A percentile compares a stretch with the other conserved stretches of the same genome.
These are phyloP conservation scores for Exophiala sideris DNA, from an alignment of 2,329 filamentous ascomycete species.

Conservation along the genomic window DNA sequence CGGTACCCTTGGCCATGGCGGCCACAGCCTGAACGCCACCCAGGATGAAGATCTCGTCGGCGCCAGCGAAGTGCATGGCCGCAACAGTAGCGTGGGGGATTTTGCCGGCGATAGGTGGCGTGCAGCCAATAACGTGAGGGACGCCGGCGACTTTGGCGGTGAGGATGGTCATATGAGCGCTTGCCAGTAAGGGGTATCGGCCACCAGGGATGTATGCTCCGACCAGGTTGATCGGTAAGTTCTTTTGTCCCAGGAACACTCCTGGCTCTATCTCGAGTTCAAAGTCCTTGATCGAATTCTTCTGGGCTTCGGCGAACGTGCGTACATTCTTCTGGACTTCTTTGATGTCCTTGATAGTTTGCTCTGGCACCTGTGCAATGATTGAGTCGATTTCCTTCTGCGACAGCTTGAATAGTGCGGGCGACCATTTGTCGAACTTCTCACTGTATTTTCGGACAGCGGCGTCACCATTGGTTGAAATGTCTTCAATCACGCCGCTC, in stretches of 20 bases:
- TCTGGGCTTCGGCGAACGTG: constrained; percentile 49
- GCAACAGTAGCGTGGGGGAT: constrained; percentile 51
- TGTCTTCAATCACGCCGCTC: constrained; percentile 47
- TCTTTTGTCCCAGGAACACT: constrained; percentile 51
- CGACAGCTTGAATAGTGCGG: constrained; percentile 49
- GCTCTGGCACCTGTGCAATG: constrained; percentile 44
- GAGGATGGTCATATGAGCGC: constrained; percentile 55
- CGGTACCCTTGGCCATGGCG: constrained; percentile 52
- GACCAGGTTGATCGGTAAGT: constrained; percentile 47
- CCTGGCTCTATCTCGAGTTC: constrained; percentile 52
- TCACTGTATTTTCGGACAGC: constrained; percentile 51
- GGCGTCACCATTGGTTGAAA: constrained; percentile 46
- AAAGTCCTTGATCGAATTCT: constrained; percentile 47
- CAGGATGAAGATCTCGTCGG: constrained; percentile 51
- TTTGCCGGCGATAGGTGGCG: constrained; percentile 49
- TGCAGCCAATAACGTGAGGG: constrained; percentile 49
- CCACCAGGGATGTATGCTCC: constrained; percentile 51
- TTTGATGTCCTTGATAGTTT: constrained; percentile 54
- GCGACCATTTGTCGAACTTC: constrained; percentile 55
- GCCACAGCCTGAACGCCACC: constrained; percentile 54
- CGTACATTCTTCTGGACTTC: constrained; percentile 51
- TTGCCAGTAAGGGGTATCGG: constrained; percentile 53
- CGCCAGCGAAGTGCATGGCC: constrained; percentile 50
- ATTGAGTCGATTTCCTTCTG: constrained; percentile 43
- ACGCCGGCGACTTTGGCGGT: constrained; percentile 56